Evolutionary conservation across 345 rosid genomes (phyloP).

Genomic region (Mangifera indica): DNA sequence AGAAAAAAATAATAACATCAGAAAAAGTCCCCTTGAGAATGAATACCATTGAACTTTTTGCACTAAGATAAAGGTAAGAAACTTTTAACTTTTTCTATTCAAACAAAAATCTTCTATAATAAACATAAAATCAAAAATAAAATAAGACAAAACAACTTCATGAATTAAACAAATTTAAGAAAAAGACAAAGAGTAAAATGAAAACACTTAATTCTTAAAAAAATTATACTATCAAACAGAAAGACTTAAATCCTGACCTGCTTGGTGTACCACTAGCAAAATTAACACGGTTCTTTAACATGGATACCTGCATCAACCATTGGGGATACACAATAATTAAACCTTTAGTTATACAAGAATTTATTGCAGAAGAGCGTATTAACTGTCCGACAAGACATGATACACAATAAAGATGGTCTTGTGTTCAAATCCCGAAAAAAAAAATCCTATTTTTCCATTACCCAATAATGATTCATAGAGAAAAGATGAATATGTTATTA

Average conservation of each 20-base stretch:
- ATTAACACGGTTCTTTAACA: slow-evolving; percentile 72
- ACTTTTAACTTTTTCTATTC: too few species aligned
- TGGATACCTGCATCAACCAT: slow-evolving; percentile 50
- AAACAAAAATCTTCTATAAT: too few species aligned
- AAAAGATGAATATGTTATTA: not conserved
- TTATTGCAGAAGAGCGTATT: not conserved
- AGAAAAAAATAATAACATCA: too few species aligned
- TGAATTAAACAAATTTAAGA: too few species aligned
- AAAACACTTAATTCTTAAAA: not conserved
- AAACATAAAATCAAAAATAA: not conserved
- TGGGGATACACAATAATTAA: not conserved
- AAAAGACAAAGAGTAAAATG: not conserved
- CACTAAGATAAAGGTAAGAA: too few species aligned
- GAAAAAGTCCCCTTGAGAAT: too few species aligned
- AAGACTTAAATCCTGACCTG: slow-evolving; percentile 45
- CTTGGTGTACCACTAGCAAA: slow-evolving; percentile 88
- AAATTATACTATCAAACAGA: not conserved
- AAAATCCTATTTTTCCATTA: not conserved
- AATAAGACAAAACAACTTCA: not conserved
- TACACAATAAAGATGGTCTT: not conserved
- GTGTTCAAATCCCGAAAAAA: not conserved
- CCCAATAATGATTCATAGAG: not conserved
- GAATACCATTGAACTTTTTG: too few species aligned
- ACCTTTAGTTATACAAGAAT: not conserved
- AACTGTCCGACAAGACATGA: not conserved